These are phyloP conservation scores for Combretum micranthum DNA, from an alignment of 345 rosid genomes.

Conservation along the genomic window DNA sequence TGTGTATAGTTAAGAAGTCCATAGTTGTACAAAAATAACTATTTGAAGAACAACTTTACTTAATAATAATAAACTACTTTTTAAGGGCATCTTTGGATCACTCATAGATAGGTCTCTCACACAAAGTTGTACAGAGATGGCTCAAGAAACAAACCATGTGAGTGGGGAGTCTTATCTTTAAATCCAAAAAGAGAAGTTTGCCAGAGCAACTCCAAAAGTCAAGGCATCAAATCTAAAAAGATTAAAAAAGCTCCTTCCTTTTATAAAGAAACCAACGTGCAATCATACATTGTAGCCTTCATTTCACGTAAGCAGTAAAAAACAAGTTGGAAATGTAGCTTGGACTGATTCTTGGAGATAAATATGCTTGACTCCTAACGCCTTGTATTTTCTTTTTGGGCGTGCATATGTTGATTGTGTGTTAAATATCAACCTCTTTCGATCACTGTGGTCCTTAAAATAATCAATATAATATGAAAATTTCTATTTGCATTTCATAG, in stretches of 20 bases:
- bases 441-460: too few relatives aligned
- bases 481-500: too few relatives aligned
- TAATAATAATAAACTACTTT: too few relatives aligned
- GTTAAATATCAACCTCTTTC: too few relatives aligned
- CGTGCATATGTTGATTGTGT: slow-evolving; percentile 1
- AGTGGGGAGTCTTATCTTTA: slow-evolving; percentile 16
- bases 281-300: slow-evolving; percentile 4
- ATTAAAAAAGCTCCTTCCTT: slow-evolving; percentile 1
- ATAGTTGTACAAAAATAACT: too few relatives aligned
- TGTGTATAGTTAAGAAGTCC: too few relatives aligned
- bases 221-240: slow-evolving; percentile 11
- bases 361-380: neutral
- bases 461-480: too few relatives aligned
- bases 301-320: neutral
- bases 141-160: slow-evolving; percentile 25
- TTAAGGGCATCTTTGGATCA: slow-evolving; percentile 11
- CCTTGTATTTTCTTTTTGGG: neutral
- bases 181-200: slow-evolving; percentile 19
- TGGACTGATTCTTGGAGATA: slow-evolving; percentile 1
- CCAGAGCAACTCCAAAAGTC: slow-evolving; percentile 8
- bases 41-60: too few relatives aligned
- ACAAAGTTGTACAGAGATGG: slow-evolving; percentile 5
- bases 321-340: neutral
- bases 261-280: slow-evolving; percentile 9
- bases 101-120: slow-evolving; percentile 6